Evolutionary conservation across 768 basidiomycete species (phyloP).

Genomic region (Gloeopeniophorella convolvens): DNA sequence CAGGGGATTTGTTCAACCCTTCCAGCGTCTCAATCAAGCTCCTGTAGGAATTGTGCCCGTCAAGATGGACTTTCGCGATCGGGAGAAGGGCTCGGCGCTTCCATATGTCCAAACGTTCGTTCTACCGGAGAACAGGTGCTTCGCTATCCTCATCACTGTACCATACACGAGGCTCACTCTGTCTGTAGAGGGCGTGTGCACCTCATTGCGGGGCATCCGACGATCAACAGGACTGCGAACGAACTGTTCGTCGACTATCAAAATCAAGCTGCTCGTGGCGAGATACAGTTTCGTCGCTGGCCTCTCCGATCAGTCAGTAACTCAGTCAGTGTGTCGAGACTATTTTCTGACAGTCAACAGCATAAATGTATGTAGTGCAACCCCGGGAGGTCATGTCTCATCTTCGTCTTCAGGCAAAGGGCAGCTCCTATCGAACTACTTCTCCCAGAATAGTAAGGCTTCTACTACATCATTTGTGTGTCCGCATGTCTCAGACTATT

Average conservation of each 20-base stretch:
- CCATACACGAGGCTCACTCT: not conserved
- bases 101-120: constrained; percentile 41
- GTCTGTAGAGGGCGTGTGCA: constrained; percentile 54
- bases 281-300: constrained; percentile 61
- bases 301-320: constrained; percentile 57
- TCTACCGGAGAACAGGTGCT: constrained; percentile 22
- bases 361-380: constrained; percentile 50
- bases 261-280: constrained; percentile 48
- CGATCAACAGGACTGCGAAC: constrained; percentile 41
- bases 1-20: not conserved
- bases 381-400: constrained; percentile 3
- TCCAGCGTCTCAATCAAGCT: not conserved
- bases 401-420: constrained; percentile 48
- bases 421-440: constrained; percentile 67
- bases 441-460: constrained; percentile 73
- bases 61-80: constrained; percentile 1
- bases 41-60: constrained; percentile 18
- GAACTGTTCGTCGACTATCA: constrained; percentile 62
- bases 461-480: not conserved
- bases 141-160: not conserved
- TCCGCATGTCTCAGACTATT: not conserved
- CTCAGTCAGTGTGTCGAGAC: not conserved
- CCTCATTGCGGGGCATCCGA: constrained; percentile 37
- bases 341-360: constrained; percentile 31
- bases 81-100: constrained; percentile 20